These are phyloP conservation scores for Cymodocea nodosa DNA, from an alignment of 116 monocot species.

Conservation along the genomic window DNA sequence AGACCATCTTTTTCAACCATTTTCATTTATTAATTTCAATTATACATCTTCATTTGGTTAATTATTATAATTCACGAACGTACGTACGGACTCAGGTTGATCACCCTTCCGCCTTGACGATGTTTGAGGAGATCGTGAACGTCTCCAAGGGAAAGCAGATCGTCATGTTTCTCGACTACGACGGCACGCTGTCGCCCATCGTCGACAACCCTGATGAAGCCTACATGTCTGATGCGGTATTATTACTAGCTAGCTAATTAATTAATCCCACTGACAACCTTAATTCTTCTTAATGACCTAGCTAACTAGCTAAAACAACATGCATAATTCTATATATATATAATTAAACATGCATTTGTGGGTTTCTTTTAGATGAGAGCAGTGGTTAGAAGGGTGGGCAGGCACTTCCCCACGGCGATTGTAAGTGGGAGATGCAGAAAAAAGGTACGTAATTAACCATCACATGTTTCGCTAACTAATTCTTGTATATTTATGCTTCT, in stretches of 20 bases:
- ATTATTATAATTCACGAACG: neutral
- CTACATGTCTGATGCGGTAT: slow-evolving; percentile 53
- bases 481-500: no score
- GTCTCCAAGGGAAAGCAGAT: slow-evolving; percentile 47
- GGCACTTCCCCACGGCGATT: slow-evolving; percentile 56
- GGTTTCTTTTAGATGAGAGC: slow-evolving; percentile 46
- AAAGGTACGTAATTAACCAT: slow-evolving; percentile 45
- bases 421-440: slow-evolving; percentile 58
- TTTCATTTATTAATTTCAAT: no score
- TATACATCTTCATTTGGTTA: neutral
- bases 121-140: slow-evolving; percentile 34
- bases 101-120: slow-evolving; percentile 51
- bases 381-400: slow-evolving; percentile 36
- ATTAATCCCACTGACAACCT: no score
- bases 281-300: no score
- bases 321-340: no score
- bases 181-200: slow-evolving; percentile 76
- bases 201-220: slow-evolving; percentile 67
- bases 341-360: neutral
- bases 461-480: neutral
- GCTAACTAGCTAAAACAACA: no score
- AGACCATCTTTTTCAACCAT: no score
- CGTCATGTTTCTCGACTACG: slow-evolving; percentile 75
- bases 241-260: neutral
- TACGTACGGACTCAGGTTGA: slow-evolving; percentile 17